A percentile compares a stretch with the other conserved stretches of the same genome.
These are phyloP conservation scores for Viola pubescens DNA, from an alignment of 441 rosid species.

Conservation along the genomic window DNA sequence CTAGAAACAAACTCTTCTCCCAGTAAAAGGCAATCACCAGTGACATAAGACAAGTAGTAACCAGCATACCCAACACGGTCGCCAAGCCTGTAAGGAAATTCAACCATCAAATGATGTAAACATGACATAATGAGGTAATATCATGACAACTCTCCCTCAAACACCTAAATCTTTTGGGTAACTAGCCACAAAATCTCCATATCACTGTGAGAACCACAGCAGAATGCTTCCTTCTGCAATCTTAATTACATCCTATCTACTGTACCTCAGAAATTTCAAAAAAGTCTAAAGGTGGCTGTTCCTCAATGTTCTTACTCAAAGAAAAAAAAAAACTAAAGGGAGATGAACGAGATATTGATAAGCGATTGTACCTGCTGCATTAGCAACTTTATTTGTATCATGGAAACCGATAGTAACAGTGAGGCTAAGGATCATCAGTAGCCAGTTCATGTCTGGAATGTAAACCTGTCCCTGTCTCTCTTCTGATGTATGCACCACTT, in stretches of 20 bases:
- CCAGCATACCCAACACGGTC: constrained; percentile 45
- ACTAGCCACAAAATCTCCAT: no score
- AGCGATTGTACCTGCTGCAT: constrained; percentile 38
- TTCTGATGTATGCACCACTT: constrained; percentile 54
- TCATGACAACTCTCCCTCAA: not conserved
- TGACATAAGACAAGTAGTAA: constrained; percentile 69
- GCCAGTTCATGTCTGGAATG: constrained; percentile 57
- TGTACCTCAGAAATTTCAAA: no score
- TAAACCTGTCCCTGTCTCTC: constrained; percentile 55
- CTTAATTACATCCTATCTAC: no score
- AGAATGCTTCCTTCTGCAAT: no score
- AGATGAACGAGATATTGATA: not conserved
- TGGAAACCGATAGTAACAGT: constrained; percentile 40
- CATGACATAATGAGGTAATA: not conserved
- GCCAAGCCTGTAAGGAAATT: constrained; percentile 39
- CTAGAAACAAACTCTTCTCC: constrained; percentile 35
- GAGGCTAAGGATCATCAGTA: constrained; percentile 56
- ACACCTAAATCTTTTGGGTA: not conserved
- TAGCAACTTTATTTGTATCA: constrained; percentile 31
- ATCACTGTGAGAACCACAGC: no score
- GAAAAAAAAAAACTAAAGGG: not conserved
- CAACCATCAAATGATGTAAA: not conserved
- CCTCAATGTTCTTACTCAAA: not conserved
- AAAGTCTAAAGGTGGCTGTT: no score
- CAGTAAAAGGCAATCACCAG: constrained; percentile 50